phyloP scores from a whole-genome alignment of 2,329 filamentous ascomycete genomes.

The Fusarium coffeatum region DNA sequence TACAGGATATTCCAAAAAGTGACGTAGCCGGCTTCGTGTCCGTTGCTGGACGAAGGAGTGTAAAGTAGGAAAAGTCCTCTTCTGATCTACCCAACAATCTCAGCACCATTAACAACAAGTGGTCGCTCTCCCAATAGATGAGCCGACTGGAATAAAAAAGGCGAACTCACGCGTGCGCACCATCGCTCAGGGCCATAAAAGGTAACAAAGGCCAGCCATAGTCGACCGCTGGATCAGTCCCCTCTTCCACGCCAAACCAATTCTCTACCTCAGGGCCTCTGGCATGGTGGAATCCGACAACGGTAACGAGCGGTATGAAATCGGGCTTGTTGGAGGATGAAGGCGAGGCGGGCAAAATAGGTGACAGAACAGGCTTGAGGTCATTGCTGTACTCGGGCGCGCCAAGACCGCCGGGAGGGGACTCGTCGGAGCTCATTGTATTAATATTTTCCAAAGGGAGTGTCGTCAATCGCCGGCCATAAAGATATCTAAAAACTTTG shows the following conservation, averaged over 20 bases:
- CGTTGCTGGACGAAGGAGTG: constrained; percentile 75
- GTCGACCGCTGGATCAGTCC: constrained; percentile 79
- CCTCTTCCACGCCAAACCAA: constrained; percentile 84
- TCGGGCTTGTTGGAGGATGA: constrained; percentile 50
- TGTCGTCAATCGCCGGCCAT: constrained; percentile 38
- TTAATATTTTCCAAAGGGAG: not conserved
- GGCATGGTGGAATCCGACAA: constrained; percentile 88
- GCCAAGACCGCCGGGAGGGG: constrained; percentile 35
- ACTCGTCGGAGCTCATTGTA: constrained; percentile 49
- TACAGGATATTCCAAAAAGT: constrained; percentile 96
- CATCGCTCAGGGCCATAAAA: constrained; percentile 97
- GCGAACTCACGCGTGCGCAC: constrained; percentile 83
- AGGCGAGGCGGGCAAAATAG: constrained; percentile 49
- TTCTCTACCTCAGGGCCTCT: constrained; percentile 91
- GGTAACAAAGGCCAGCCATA: constrained; percentile 93
- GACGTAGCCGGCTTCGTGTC: constrained; percentile 73
- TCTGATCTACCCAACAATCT: constrained; percentile 71
- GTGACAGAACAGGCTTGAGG: constrained; percentile 48
- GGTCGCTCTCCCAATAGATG: not conserved
- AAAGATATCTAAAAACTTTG: constrained; percentile 19
- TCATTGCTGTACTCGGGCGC: constrained; percentile 42
- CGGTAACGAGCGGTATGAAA: constrained; percentile 77
- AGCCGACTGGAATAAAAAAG: not conserved
- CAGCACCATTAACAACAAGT: constrained; percentile 20
- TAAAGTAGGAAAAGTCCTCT: constrained; percentile 99